Evolutionary conservation across 805 yeast genomes (phyloP), one percentile per base, ranked within the genome.

Genomic region (Ogataea angusta): DNA sequence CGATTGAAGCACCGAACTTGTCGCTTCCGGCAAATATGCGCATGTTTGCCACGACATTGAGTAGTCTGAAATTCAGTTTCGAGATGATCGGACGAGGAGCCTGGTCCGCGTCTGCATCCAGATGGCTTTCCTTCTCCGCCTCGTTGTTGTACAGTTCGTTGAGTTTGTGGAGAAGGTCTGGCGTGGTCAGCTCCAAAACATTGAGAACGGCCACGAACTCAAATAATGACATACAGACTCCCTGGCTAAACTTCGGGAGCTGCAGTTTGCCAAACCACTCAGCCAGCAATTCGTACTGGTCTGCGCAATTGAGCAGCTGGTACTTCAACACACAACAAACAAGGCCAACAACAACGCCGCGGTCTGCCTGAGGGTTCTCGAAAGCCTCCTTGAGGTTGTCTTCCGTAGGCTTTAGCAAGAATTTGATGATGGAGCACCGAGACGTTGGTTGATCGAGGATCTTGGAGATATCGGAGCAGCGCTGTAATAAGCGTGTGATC

Each of bases 1-100:
- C 46, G 8, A 37, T 22, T 6, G 49, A 50, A 13, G 19, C 34
- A 2, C 8, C 14, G 9, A 50, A 32, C 10, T 33, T 29, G 3
- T 47, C 38, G 31, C 53, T 52, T 9, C 63, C 63, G 21, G 57
- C 49, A 40, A 56, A 60, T n/a, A 60, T 57, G 40, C 65, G 49
- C 57, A 60, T 49, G 29, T 57, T 52, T 15, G 56, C 62, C 21
- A 57, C 37, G 7, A 59, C 52, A 31, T 60, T 56, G 19, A 57
- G 32, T 22, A 60, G 33, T 23, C 56, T 56, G 47, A 52, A 51
- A 34, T 54, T 56, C 19, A 56, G 42, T 32, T 48, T 51, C 5
- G 60, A 53, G 26, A 54, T 49, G 2, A 48, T 28, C 1, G 54
- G 49, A 9, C 29, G 34, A 8, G 43, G 40, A n/a, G 23, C 15